Evolutionary conservation across 441 rosid genomes (phyloP).

Genomic region (Euphorbia schlechtendalii): DNA sequence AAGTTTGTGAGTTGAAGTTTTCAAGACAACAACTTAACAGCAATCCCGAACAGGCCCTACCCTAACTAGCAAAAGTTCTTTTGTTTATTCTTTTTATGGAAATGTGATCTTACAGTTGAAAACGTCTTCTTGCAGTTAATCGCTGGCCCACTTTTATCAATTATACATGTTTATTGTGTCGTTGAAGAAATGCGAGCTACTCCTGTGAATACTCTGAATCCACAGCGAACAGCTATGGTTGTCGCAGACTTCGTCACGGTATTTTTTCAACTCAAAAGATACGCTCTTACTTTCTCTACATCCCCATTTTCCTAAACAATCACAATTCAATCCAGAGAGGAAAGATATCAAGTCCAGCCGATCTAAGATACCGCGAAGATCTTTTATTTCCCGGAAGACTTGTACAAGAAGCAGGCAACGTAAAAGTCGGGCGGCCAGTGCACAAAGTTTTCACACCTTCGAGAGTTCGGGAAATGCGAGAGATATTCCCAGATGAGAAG

Average conservation of each 20-base stretch:
- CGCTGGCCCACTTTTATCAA: slow-evolving; percentile 74
- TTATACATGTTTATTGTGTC: slow-evolving; percentile 56
- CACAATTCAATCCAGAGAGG: slow-evolving; percentile 47
- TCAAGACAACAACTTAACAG: too few relatives aligned
- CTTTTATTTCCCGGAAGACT: slow-evolving; percentile 73
- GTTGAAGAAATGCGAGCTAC: slow-evolving; percentile 82
- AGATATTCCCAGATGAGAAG: slow-evolving; percentile 63
- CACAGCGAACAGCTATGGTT: slow-evolving; percentile 81
- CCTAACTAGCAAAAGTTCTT: too few relatives aligned
- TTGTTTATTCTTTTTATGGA: too few relatives aligned
- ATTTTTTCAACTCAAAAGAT: slow-evolving; percentile 11
- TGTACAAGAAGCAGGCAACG: slow-evolving; percentile 74
- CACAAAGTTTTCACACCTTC: slow-evolving; percentile 70
- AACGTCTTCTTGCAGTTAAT: slow-evolving; percentile 53
- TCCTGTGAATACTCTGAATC: slow-evolving; percentile 83
- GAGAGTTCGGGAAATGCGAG: slow-evolving; percentile 43
- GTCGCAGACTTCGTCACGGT: slow-evolving; percentile 88
- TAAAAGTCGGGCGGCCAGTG: slow-evolving; percentile 71
- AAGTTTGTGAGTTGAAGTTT: too few relatives aligned
- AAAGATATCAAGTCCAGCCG: slow-evolving; percentile 77
- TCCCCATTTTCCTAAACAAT: slow-evolving; percentile 15
- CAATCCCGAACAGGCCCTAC: too few relatives aligned
- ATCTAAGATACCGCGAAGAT: slow-evolving; percentile 71
- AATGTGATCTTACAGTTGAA: slow-evolving; percentile 7
- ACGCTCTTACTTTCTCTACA: slow-evolving; percentile 7